phyloP scores from a whole-genome alignment of 2,329 filamentous ascomycete species.

The Penicillium sp. region DNA sequence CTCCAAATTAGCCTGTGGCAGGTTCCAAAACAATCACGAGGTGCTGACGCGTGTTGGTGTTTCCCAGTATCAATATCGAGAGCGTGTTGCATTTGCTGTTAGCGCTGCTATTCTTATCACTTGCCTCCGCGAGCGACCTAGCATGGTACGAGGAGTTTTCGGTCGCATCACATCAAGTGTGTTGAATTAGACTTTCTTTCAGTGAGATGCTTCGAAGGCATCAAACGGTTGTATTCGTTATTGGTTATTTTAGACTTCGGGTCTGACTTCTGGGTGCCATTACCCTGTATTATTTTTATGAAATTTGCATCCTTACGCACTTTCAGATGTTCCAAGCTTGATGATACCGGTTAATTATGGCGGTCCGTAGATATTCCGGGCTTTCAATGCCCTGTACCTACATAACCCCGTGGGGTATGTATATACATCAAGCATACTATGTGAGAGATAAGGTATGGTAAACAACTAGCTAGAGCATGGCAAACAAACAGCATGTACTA shows the following conservation, averaged over 20 bases:
- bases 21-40: constrained; percentile 9
- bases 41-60: constrained; percentile 23
- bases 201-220: not conserved
- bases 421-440: too few species aligned
- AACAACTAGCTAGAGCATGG: too few species aligned
- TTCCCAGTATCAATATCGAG: constrained; percentile 63
- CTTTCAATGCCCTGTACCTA: too few species aligned
- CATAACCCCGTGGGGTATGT: too few species aligned
- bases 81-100: constrained; percentile 64
- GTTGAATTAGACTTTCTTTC: constrained; percentile 21
- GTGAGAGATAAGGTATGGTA: too few species aligned
- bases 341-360: not conserved
- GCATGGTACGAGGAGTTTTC: constrained; percentile 66
- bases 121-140: constrained; percentile 61
- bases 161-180: constrained; percentile 53
- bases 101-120: constrained; percentile 72
- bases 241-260: not conserved
- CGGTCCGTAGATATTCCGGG: too few species aligned
- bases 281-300: not conserved
- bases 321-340: not conserved
- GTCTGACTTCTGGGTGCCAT: not conserved
- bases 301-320: not conserved
- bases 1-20: constrained; percentile 10
- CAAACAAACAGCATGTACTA: too few species aligned
- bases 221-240: not conserved